Evolutionary conservation across 352 stramenopile species (phyloP).

Genomic region (Globisporangium apiculatum): DNA sequence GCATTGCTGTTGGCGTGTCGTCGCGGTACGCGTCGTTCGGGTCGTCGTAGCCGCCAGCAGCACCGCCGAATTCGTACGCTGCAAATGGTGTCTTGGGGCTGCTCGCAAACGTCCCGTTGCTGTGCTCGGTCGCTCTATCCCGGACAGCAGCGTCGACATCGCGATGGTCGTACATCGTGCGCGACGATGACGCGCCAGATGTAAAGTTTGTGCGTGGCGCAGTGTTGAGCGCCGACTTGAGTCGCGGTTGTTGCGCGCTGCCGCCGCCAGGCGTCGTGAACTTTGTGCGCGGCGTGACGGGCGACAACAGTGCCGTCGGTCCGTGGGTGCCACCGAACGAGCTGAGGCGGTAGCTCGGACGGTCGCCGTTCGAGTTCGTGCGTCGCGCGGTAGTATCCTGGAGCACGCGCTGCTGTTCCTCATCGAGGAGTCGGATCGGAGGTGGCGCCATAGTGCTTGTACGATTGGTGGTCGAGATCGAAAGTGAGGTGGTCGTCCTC

Average conservation of each 20-base stretch:
- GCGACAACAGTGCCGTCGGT: slow-evolving; percentile 14
- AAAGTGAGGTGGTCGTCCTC: not conserved
- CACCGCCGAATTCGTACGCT: slow-evolving; percentile 9
- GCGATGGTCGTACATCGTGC: slow-evolving; percentile 4
- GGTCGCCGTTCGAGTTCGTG: slow-evolving; percentile 10
- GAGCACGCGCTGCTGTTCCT: slow-evolving; percentile 49
- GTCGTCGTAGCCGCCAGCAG: not conserved
- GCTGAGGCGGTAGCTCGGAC: not conserved
- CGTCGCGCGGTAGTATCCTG: slow-evolving; percentile 7
- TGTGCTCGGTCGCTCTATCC: slow-evolving; percentile 4
- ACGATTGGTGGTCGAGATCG: not conserved
- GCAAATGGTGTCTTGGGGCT: slow-evolving; percentile 42
- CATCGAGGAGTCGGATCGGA: slow-evolving; percentile 40
- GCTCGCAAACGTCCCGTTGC: slow-evolving; percentile 12
- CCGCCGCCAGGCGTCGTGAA: slow-evolving; percentile 12
- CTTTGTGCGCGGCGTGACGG: slow-evolving; percentile 18
- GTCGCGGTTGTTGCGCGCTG: not conserved
- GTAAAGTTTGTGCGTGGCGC: not conserved
- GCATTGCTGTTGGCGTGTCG: slow-evolving; percentile 5
- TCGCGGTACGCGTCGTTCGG: slow-evolving; percentile 8
- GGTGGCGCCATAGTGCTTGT: not conserved
- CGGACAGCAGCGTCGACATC: not conserved
- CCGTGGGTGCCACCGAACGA: slow-evolving; percentile 8
- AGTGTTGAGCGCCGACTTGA: not conserved
- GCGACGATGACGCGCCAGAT: not conserved